Percentiles rank a stretch among this genome's conserved stretches.
phyloP scores from a whole-genome alignment of 192 early-diverging fungal genomes.

The Piromyces finnis region DNA sequence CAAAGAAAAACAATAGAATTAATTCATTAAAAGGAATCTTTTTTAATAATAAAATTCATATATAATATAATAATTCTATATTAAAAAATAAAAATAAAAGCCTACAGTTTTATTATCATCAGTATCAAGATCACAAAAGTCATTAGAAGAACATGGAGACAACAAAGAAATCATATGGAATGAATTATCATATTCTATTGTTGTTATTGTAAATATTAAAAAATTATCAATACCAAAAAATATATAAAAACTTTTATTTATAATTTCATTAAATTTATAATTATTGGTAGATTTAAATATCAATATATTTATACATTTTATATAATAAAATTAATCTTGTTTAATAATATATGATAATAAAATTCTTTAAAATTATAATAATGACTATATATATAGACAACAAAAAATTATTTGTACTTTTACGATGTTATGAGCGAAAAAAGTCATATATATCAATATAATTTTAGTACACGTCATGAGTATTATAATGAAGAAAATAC shows the following conservation, averaged over 20 bases:
- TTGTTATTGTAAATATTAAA: constrained; percentile 43
- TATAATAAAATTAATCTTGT: too few species aligned
- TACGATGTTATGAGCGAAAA: not conserved
- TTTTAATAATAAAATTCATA: too few species aligned
- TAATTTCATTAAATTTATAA: too few species aligned
- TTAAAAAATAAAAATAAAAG: too few species aligned
- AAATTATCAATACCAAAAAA: too few species aligned
- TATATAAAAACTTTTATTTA: too few species aligned
- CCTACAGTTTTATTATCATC: constrained; percentile 45
- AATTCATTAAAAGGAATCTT: too few species aligned
- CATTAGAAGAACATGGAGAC: constrained; percentile 52
- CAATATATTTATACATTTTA: too few species aligned
- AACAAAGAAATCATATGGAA: constrained; percentile 57
- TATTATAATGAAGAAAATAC: not conserved
- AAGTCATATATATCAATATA: not conserved
- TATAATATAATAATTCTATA: too few species aligned
- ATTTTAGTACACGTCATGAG: not conserved
- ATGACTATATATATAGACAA: not conserved
- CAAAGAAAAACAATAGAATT: too few species aligned
- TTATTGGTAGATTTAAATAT: too few species aligned
- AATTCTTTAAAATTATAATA: not conserved
- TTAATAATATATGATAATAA: too few species aligned
- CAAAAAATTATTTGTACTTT: not conserved
- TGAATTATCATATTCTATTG: constrained; percentile 38
- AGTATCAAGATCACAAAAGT: constrained; percentile 36